These are phyloP conservation scores for Plasmodium sp. DNA, from an alignment of 169 alveolate species.

Conservation along the genomic window DNA sequence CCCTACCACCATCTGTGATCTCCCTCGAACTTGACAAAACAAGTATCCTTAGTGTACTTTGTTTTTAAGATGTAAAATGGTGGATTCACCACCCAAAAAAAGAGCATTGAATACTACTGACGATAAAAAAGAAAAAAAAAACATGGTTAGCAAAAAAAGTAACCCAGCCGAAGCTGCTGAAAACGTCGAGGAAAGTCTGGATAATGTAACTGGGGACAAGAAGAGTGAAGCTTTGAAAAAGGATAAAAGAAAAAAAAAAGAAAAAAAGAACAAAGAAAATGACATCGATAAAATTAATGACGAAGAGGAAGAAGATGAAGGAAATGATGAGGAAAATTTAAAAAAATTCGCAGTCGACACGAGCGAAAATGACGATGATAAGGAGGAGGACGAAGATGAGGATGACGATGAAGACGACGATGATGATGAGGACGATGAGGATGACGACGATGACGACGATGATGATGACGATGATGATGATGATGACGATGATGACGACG, in stretches of 20 bases:
- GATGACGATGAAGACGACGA: constrained; percentile 18
- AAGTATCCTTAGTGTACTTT: constrained; percentile 54
- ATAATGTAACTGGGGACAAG: constrained; percentile 18
- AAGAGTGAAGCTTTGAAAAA: constrained; percentile 27
- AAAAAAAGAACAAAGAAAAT: constrained; percentile 44
- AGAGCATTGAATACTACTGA: constrained; percentile 51
- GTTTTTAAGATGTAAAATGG: constrained; percentile 65
- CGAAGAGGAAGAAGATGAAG: constrained; percentile 58
- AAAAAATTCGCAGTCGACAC: constrained; percentile 47
- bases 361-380: constrained; percentile 48
- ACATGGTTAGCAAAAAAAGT: constrained; percentile 61
- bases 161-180: constrained; percentile 45
- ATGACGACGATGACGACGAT: constrained; percentile 49
- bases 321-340: constrained; percentile 33
- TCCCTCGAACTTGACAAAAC: not conserved
- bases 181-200: constrained; percentile 41
- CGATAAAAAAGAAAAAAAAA: constrained; percentile 43
- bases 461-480: constrained; percentile 73
- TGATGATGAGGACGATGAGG: constrained; percentile 42
- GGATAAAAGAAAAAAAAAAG: constrained; percentile 57
- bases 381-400: constrained; percentile 12
- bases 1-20: not conserved
- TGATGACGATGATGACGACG: constrained; percentile 69
- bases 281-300: constrained; percentile 27
- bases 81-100: constrained; percentile 62